These are phyloP conservation scores for Gracilaria domingensis DNA, from an alignment of 23 red algal genomes.

Conservation along the genomic window DNA sequence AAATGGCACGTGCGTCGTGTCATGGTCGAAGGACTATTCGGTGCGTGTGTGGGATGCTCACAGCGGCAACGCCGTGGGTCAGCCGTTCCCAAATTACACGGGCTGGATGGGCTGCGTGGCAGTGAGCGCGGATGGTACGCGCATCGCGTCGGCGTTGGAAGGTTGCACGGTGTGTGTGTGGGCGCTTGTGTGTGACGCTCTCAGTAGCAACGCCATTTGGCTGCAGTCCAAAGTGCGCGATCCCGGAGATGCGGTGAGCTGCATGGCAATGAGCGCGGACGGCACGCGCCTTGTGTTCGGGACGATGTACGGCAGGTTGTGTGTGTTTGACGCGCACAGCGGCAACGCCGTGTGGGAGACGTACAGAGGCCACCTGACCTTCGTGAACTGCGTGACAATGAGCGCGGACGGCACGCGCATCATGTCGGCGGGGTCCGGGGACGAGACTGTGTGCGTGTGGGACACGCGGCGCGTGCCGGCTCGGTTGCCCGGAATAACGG, in stretches of 20 bases:
- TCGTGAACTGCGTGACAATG: background rate
- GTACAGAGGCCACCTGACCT: too few relatives aligned
- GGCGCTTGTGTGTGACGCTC: too few relatives aligned
- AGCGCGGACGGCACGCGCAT: background rate
- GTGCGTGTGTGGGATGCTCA: slow-evolving; percentile 26
- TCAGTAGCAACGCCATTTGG: background rate
- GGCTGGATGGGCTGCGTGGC: background rate
- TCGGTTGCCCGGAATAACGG: too few relatives aligned
- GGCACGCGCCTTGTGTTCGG: background rate
- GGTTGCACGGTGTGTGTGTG: background rate
- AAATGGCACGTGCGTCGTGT: slow-evolving; percentile 9
- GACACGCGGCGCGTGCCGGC: background rate
- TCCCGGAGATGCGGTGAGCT: background rate
- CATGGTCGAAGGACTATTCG: background rate
- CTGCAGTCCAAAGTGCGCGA: background rate
- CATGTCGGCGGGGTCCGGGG: slow-evolving; percentile 5
- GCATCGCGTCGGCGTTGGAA: background rate
- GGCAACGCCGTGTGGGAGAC: too few relatives aligned
- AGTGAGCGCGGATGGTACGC: background rate
- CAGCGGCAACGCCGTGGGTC: background rate
- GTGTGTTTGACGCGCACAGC: too few relatives aligned
- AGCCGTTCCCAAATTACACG: background rate
- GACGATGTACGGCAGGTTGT: too few relatives aligned
- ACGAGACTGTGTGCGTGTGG: slow-evolving; percentile 8
- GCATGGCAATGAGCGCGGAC: background rate